Evolutionary conservation across 2,329 filamentous ascomycete genomes (phyloP), one percentile per base, ranked within the genome.

Genomic region (Penicillium oxalicum): DNA sequence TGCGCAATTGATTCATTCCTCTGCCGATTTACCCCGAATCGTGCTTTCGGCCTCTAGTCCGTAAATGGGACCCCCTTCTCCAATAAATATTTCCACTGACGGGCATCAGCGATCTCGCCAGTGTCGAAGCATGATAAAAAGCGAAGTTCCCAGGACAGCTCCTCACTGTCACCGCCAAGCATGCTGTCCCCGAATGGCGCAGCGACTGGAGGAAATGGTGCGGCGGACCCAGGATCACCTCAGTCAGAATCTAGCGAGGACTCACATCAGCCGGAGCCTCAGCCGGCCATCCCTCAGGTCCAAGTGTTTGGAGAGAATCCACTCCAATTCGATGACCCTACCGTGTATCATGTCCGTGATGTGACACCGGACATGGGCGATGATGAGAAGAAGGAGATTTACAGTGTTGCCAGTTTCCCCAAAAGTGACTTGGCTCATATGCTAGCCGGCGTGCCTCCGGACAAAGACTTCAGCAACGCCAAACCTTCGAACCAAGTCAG

Each of bases 401-500:
- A 88, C 67, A 89, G 88, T 6, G 93, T 98, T 12, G 83, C 87
- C 4, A 77, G 81, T 11, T 98, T 93, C 64, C 93, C 93, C 0
- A 79, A 78, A 45, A 85, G 81, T 55, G 88, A 96, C 62, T 77
- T 98, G 7, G 78, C 83, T 49, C 85, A 96, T 63, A 76, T 93
- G 57, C 94, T 95, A 55, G 87, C 91, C 9, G 93, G 93, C 41
- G 84, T 87, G 35, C 87, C 91, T 1, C 91, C 93, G 1, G 91
- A 97, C 68, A 90, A 88, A 66, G 93, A 98, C 72, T 97, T 96
- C 63, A 96, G 88, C 65, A 95, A 83, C 64, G 86, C 89, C 32
- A 98, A 97, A 66, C 90, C 91, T 4, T 84, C 85, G 18, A 95
- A 91, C 61, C 93, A 98, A 73, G 93, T 97, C 67, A 91, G 87